Evolutionary conservation across 208 protist species (phyloP), one percentile per base, ranked within the genome.

Genomic region (Balamuthia mandrillaris): DNA sequence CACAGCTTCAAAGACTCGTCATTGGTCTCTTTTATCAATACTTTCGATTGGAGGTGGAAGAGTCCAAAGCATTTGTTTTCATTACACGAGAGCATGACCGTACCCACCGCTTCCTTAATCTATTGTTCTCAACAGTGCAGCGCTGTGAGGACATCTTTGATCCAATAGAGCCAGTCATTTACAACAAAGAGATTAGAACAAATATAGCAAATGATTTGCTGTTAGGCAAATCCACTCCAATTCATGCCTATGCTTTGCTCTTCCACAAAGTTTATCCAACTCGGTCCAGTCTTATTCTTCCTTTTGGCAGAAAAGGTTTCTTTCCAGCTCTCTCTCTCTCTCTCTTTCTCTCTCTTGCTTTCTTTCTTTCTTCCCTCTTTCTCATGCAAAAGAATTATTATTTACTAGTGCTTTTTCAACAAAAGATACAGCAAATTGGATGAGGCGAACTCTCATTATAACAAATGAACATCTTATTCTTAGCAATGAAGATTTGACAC

Each of bases 1-100:
- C 44, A 9, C 68, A 78, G 31, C 33, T 78, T 29, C 39, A 35
- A 27, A 41, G 68, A 9, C 29, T 78, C 16, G 68, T 56, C 4
- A 78, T 78, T 29, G 68, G 68, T 4, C 68, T 78, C 27, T 78
- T 78, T 31, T 78, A 78, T 18, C 68, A 78, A 29, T 49, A 78
- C 45, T 78, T 78, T 35, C n/a, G 58, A 3, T 16, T 78, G 0
- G 68, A 78, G 68, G 41, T 56, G 21, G 68, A 78, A 21, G 68
- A 78, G 29, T 4, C 18, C 45, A 10, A 35, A 33, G 12, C 68
- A 4, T 78, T 58, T 18, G 68, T 78, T 24, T 78, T 78, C 45
- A 4, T 78, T 1, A 41, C 68, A 24, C 51, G 58, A 35, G 68
- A 78, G 68, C 68, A 78, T 47, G 68, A 12, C 4, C 68, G 68